Base-by-base conservation (phyloP, 2,329 filamentous ascomycete species). In the Karstenula rhodostoma region DNA sequence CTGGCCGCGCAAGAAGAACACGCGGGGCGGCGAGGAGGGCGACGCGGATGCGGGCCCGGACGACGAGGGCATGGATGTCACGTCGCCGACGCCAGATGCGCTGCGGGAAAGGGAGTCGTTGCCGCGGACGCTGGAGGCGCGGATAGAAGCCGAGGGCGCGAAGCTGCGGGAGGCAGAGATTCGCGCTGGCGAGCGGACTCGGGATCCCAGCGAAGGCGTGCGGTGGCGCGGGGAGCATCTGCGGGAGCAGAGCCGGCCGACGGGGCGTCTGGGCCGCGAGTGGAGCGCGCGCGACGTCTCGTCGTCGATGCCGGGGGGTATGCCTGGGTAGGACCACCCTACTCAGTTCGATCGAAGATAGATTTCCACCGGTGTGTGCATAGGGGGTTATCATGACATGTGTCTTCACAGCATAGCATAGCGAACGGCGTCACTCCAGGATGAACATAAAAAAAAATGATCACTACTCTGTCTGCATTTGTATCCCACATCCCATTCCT, bases 1-100 rank as follows among this genome's bases (percentile, higher is more conserved):
- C 60, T 96, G 92, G 92, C 92, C 92, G 1, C 82, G 91, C 49
- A 94, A 94, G 81, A 90, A 88, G 81, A 96, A 93, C 68, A 93
- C 92, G 0, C 82, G 92, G 27, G 91, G 90, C 4, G 90, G 89
- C 3, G 75, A 90, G 23, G 78, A 78, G 2, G 78, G 65, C 2
- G 69, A 62, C 2, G 32, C 35, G 9, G 63, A 66, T 4, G 19
- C 33, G 12, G 63, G 63, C 0, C 49, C 62, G 9, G 55, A 68
- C 2, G 64, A 68, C 15, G 53, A 63, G 27, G 60, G 61, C n/a
- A 60, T 58, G 4, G 61, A 66, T 12, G 60, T 61, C 17, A 63
- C 66, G 10, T 27, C 37, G 2, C 49, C 53, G 19, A 44, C 57
- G 7, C 47, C 57, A 58, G 43, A 17, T 15, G 17, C 17, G 17